Base-by-base conservation (phyloP, 768 basidiomycete species). In the Mycena capillaripes region DNA sequence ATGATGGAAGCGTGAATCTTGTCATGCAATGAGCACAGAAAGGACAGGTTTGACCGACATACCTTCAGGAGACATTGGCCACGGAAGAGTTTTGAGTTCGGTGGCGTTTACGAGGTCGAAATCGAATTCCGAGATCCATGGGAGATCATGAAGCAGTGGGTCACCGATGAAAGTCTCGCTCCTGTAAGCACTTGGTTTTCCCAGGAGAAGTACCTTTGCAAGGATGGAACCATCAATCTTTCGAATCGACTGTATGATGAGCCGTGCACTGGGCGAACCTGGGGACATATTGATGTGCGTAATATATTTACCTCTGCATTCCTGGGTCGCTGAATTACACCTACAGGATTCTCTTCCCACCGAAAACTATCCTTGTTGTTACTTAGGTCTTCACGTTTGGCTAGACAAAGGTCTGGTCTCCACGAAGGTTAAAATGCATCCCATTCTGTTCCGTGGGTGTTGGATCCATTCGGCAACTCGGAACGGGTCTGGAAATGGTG, bases 401-500 rank as follows among this genome's bases (percentile, higher is more conserved):
- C 60, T 76, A 4, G 77, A 78, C 55, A 78, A 76, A 46, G 71
- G 77, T 8, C 36, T 65, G 2, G 77, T 78, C 48, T 58, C 75
- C 5, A 74, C 66, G 9, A 69, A 69, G 34, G 61, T 69, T 25
- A 77, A 74, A 29, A 77, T 73, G 75, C 74, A 77, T 42, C 77
- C 74, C 2, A 69, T 77, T 14, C 25, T 78, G 3, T 40, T 76
- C 19, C 76, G 75, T 9, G 69, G 62, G 1, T 61, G 55, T 16
- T 77, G 66, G 64, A 76, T 78, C 32, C 70, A 74, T n/a, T 59
- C 73, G 16, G 56, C 38, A 7, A 78, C 78, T 7, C 76, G 76
- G 0, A 78, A 78, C 62, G 75, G 65, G 5, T 77, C 77, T 8
- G 77, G 77, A 5, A 78, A 78, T 38, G 77, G 77, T 19, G 77